Evolutionary conservation across 2,329 filamentous ascomycete genomes (phyloP).

Genomic region (Corniculantispora saksenae): DNA sequence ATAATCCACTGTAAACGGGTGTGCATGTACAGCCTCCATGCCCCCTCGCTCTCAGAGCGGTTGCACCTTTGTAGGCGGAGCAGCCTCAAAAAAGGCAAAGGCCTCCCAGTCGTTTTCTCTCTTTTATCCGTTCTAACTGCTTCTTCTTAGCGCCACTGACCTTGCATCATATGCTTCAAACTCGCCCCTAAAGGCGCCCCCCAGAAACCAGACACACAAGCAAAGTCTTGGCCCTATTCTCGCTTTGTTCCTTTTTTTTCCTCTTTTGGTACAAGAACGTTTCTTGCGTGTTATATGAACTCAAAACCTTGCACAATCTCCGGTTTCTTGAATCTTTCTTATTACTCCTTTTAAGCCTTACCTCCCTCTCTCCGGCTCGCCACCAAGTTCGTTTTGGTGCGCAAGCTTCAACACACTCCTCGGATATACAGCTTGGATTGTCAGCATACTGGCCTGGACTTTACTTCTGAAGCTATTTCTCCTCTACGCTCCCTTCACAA

Average conservation of each 20-base stretch:
- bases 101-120: neutral
- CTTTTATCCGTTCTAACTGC: neutral
- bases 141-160: neutral
- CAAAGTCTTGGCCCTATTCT: conserved; percentile 1
- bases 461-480: neutral
- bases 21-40: neutral
- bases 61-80: conserved; percentile 5
- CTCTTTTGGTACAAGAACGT: neutral
- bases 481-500: neutral
- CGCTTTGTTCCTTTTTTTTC: neutral
- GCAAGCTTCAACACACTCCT: neutral
- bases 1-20: conserved; percentile 2
- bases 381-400: neutral
- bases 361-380: neutral
- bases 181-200: neutral
- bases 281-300: neutral
- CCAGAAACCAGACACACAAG: neutral
- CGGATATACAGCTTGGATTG: neutral
- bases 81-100: neutral
- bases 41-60: neutral
- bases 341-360: neutral
- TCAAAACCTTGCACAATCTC: neutral
- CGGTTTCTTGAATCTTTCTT: neutral
- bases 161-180: conserved; percentile 3
- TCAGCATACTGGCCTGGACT: neutral